phyloP scores from a whole-genome alignment of 192 early-diverging fungal genomes.

The Coemansia sp. region DNA sequence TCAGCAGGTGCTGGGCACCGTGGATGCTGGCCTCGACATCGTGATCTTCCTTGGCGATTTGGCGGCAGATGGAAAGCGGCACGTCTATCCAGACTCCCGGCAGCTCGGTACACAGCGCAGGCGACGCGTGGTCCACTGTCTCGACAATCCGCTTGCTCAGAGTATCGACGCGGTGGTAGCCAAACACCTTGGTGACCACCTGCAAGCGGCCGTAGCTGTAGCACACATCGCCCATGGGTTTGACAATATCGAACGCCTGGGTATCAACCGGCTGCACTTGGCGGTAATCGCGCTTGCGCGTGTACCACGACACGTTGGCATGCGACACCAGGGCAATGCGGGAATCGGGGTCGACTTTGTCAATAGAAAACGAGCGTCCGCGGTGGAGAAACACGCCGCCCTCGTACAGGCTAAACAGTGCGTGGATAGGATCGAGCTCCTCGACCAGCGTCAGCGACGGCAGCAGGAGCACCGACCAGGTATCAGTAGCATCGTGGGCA shows the following conservation, averaged over 20 bases:
- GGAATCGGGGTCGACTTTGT: slow-evolving; percentile 14
- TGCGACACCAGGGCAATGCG: slow-evolving; percentile 22
- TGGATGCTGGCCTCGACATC: slow-evolving; percentile 36
- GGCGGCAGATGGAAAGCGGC: slow-evolving; percentile 1
- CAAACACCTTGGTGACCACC: slow-evolving; percentile 23
- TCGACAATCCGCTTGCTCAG: slow-evolving; percentile 19
- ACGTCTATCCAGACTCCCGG: slow-evolving; percentile 40
- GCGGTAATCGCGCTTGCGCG: slow-evolving; percentile 2
- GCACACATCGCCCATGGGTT: background rate
- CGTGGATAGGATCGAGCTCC: slow-evolving; percentile 37
- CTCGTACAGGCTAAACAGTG: slow-evolving; percentile 37
- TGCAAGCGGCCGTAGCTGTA: slow-evolving; percentile 12
- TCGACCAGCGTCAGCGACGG: slow-evolving; percentile 29
- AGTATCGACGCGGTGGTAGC: slow-evolving; percentile 40
- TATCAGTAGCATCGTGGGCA: background rate
- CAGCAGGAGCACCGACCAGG: slow-evolving; percentile 23
- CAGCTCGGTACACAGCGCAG: background rate
- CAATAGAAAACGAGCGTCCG: slow-evolving; percentile 30
- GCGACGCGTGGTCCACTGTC: slow-evolving; percentile 20
- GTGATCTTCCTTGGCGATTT: background rate
- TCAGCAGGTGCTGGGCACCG: slow-evolving; percentile 29
- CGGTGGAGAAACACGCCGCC: slow-evolving; percentile 46
- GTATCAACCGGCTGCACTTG: slow-evolving; percentile 5
- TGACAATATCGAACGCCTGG: background rate
- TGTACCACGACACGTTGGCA: slow-evolving; percentile 37